Conservation (phyloP, 306 rosid genomes). For the Glycine latifolia region DNA sequence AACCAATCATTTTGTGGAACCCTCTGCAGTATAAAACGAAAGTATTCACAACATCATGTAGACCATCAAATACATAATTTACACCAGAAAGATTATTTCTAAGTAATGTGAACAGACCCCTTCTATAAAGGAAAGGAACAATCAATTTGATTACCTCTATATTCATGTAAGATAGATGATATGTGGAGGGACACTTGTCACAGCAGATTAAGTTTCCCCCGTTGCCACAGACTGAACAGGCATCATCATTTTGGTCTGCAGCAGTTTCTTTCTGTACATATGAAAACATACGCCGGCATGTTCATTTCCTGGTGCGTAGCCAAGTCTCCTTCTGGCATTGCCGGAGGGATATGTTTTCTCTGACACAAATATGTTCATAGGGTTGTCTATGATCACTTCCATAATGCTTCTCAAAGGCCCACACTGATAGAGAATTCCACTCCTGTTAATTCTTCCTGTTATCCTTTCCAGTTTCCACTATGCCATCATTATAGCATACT, state of each 20-base stretch:
- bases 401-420: constrained; percentile 54
- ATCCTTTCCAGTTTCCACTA: neutral
- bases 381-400: constrained; percentile 32
- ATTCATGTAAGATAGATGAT: constrained; percentile 46
- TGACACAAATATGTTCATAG: constrained; percentile 24
- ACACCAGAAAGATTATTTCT: neutral
- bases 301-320: neutral
- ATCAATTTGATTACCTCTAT: constrained; percentile 43
- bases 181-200: constrained; percentile 48
- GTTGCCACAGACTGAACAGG: constrained; percentile 54
- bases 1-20: constrained; percentile 48
- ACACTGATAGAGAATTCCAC: constrained; percentile 50
- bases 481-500: constrained; percentile 32
- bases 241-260: constrained; percentile 45
- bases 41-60: neutral
- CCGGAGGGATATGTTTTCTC: neutral
- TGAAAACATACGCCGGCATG: neutral
- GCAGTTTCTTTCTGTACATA: constrained; percentile 4
- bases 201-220: constrained; percentile 57
- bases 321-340: constrained; percentile 36
- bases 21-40: constrained; percentile 34
- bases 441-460: constrained; percentile 37
- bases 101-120: constrained; percentile 9
- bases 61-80: neutral
- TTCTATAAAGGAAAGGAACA: neutral